These are phyloP conservation scores for Paxillus ammoniavirescens DNA, from an alignment of 768 basidiomycete species.

Conservation along the genomic window DNA sequence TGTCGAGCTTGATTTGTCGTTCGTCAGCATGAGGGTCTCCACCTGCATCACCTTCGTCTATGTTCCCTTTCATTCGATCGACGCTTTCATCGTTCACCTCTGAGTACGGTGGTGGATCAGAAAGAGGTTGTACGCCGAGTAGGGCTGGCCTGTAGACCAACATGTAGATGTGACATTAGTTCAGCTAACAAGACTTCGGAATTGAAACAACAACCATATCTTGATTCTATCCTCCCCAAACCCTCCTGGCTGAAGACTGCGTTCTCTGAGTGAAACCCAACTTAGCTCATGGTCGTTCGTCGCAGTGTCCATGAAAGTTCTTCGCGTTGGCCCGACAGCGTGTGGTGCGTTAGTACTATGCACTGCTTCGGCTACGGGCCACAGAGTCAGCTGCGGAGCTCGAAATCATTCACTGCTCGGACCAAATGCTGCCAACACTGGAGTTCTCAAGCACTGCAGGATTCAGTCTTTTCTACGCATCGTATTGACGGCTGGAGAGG, in stretches of 20 bases:
- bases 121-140: conserved; percentile 38
- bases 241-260: conserved; percentile 58
- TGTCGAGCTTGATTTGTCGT: conserved; percentile 84
- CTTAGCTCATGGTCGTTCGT: conserved; percentile 29
- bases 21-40: conserved; percentile 65
- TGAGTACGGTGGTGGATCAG: conserved; percentile 31
- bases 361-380: too few species aligned
- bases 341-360: background rate
- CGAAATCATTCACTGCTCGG: too few species aligned
- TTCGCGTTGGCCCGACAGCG: conserved; percentile 4
- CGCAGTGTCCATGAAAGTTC: conserved; percentile 17
- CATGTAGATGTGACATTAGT: conserved; percentile 13
- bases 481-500: too few species aligned
- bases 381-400: too few species aligned
- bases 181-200: conserved; percentile 9
- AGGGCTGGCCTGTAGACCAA: conserved; percentile 22
- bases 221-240: conserved; percentile 55
- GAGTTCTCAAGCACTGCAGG: too few species aligned
- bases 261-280: conserved; percentile 46
- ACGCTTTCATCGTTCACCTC: conserved; percentile 19
- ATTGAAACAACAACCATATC: conserved; percentile 49
- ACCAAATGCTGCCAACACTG: too few species aligned
- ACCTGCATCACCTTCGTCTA: background rate
- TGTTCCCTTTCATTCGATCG: background rate
- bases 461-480: too few species aligned